These are phyloP conservation scores for Cornus florida DNA, from an alignment of 148 eudicot genomes.

Conservation along the genomic window DNA sequence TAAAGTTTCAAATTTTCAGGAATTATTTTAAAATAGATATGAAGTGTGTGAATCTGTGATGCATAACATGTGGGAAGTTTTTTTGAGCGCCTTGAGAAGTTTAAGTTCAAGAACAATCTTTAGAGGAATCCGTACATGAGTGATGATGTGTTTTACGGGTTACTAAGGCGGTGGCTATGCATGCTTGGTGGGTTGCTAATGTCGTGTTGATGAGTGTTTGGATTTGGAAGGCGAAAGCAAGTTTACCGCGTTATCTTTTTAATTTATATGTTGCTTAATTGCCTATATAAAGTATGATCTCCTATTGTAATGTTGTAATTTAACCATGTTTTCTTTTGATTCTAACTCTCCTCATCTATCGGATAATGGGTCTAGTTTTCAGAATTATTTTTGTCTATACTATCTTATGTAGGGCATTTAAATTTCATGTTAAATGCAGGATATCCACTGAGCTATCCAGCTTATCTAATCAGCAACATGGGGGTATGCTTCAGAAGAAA, in stretches of 20 bases:
- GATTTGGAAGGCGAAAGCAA: background rate
- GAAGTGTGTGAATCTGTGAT: background rate
- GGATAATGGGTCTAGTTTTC: background rate
- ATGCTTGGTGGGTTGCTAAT: background rate
- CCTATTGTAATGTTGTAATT: background rate
- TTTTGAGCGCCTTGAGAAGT: background rate
- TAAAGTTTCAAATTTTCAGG: background rate
- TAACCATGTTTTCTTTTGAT: background rate
- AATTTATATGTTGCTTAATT: background rate
- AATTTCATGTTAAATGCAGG: constrained; percentile 25
- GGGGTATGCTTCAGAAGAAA: constrained; percentile 20
- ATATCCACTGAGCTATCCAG: constrained; percentile 33
- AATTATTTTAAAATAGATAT: too few species aligned
- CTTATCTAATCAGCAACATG: constrained; percentile 33
- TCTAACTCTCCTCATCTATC: background rate
- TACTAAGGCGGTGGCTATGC: background rate
- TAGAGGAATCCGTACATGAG: background rate
- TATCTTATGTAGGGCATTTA: background rate
- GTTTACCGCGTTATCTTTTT: background rate
- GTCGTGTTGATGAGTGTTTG: background rate
- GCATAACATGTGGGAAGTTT: background rate
- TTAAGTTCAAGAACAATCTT: background rate
- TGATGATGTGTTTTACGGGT: too few species aligned
- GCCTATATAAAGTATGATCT: too few species aligned
- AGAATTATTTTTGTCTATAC: background rate